phyloP scores from a whole-genome alignment of 202 grass and related monocot genomes.

The Eragrostis tef region DNA sequence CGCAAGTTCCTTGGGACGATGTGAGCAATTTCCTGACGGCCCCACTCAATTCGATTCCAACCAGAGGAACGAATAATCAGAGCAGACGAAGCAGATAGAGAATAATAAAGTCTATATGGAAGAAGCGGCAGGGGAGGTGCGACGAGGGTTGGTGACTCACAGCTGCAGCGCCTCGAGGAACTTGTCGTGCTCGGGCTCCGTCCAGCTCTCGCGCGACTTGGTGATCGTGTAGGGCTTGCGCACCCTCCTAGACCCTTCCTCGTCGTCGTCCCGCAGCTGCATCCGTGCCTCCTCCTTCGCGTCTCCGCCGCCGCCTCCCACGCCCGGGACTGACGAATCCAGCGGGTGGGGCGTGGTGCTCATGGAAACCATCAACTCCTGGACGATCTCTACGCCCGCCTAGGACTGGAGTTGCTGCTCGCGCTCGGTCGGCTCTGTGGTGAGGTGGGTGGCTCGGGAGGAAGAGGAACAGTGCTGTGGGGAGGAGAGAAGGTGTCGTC shows the following conservation, averaged over 20 bases:
- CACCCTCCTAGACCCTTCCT: constrained; percentile 48
- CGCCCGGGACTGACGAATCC: constrained; percentile 17
- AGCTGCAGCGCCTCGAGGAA: constrained; percentile 92
- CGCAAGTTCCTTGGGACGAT: neutral
- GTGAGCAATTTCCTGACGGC: too few relatives aligned
- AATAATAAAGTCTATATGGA: neutral
- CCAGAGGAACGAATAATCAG: neutral
- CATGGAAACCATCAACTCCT: constrained; percentile 3
- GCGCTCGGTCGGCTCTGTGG: neutral
- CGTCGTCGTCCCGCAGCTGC: constrained; percentile 10
- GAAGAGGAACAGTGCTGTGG: neutral
- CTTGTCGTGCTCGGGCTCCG: constrained; percentile 86
- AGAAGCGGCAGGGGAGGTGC: neutral
- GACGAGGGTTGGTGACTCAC: constrained; percentile 28
- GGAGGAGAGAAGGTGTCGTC: neutral
- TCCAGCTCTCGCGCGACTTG: constrained; percentile 86
- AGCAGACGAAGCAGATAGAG: neutral
- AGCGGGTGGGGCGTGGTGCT: constrained; percentile 24
- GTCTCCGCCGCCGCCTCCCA: neutral
- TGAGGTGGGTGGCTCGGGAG: neutral
- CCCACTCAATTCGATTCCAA: neutral
- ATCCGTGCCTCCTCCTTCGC: neutral
- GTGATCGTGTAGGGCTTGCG: constrained; percentile 85
- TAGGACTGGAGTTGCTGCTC: neutral
- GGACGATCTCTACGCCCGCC: neutral